Evolutionary conservation across 2,329 filamentous ascomycete species (phyloP).

Genomic region (Sporothrix variecibatus): DNA sequence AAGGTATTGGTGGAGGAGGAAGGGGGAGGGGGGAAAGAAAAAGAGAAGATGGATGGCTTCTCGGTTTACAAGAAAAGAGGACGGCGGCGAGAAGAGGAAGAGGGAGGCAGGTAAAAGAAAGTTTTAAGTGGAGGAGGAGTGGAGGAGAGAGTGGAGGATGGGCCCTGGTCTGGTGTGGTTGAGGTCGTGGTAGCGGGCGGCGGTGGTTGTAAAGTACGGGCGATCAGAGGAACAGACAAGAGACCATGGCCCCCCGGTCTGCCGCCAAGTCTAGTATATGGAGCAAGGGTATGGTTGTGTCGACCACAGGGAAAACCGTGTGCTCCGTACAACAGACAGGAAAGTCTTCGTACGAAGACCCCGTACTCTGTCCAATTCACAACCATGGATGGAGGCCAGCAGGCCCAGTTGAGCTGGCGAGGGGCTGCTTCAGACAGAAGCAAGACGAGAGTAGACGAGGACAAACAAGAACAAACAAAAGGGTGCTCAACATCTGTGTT

Average conservation of each 20-base stretch:
- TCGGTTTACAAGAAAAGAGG: conserved; percentile 25
- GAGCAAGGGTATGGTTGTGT: conserved; percentile 29
- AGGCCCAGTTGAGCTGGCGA: not conserved
- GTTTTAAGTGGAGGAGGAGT: conserved; percentile 28
- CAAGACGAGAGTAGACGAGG: not conserved
- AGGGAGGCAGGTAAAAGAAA: conserved; percentile 32
- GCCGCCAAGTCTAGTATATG: conserved; percentile 29
- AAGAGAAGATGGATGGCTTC: conserved; percentile 29
- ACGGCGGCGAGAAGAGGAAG: conserved; percentile 27
- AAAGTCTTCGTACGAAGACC: not conserved
- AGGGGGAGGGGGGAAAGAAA: conserved; percentile 26
- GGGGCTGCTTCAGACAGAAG: not conserved
- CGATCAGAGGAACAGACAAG: conserved; percentile 32
- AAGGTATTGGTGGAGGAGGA: conserved; percentile 30
- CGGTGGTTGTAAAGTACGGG: conserved; percentile 28
- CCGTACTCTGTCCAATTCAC: conserved; percentile 15
- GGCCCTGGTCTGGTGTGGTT: conserved; percentile 21
- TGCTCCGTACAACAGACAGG: conserved; percentile 26
- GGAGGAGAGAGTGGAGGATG: conserved; percentile 25
- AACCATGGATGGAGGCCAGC: conserved; percentile 10
- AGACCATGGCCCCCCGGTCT: conserved; percentile 29
- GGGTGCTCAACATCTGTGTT: not conserved
- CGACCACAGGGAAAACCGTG: conserved; percentile 15
- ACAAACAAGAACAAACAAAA: not conserved
- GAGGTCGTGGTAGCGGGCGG: conserved; percentile 23